phyloP scores from a whole-genome alignment of 352 stramenopile genomes.

The Phytophthora europaea region DNA sequence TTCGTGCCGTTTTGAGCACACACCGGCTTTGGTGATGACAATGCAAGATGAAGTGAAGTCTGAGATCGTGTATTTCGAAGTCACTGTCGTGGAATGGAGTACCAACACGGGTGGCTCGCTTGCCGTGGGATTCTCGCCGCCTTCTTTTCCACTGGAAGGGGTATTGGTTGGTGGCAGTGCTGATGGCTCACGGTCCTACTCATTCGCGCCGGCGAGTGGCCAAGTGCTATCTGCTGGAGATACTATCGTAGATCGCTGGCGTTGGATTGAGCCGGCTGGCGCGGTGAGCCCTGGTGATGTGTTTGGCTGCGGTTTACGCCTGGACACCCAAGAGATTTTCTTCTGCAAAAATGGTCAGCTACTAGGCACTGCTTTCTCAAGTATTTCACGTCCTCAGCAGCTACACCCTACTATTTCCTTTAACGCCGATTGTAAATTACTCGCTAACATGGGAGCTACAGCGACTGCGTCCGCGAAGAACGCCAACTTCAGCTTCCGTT shows the following conservation, averaged over 20 bases:
- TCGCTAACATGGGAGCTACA: slow-evolving; percentile 75
- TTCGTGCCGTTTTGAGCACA: slow-evolving; percentile 89
- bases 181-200: slow-evolving; percentile 62
- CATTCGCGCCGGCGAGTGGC: slow-evolving; percentile 73
- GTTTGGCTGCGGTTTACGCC: slow-evolving; percentile 80
- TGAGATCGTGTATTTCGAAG: slow-evolving; percentile 86
- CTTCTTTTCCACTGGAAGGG: slow-evolving; percentile 78
- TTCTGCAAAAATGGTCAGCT: slow-evolving; percentile 89
- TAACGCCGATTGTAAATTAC: slow-evolving; percentile 78
- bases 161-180: slow-evolving; percentile 58
- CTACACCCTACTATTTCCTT: slow-evolving; percentile 86
- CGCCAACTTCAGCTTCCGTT: slow-evolving; percentile 83
- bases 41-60: slow-evolving; percentile 79
- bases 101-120: slow-evolving; percentile 42
- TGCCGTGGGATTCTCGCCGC: slow-evolving; percentile 71
- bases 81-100: slow-evolving; percentile 78
- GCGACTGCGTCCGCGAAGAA: slow-evolving; percentile 31
- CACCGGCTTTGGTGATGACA: slow-evolving; percentile 73
- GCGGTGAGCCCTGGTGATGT: slow-evolving; percentile 68
- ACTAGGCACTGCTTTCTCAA: slow-evolving; percentile 85
- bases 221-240: slow-evolving; percentile 73
- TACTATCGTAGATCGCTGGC: slow-evolving; percentile 67
- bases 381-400: slow-evolving; percentile 46
- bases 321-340: slow-evolving; percentile 88
- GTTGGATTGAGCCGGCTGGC: slow-evolving; percentile 68